Percentiles rank a stretch among this genome's conserved stretches.
These are phyloP conservation scores for Amanita phalloides DNA, from an alignment of 768 basidiomycete species.

Conservation along the genomic window DNA sequence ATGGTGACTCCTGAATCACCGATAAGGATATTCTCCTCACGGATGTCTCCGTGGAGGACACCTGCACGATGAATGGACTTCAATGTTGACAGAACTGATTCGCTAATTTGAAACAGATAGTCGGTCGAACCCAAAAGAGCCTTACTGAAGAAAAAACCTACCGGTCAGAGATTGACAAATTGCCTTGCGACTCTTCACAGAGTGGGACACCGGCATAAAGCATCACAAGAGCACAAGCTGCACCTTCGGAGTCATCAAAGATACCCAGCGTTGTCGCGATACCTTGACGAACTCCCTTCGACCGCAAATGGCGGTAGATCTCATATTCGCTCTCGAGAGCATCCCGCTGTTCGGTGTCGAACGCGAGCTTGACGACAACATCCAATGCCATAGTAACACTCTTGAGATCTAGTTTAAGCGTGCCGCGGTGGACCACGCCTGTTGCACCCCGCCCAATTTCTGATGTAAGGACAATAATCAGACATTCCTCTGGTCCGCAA, in stretches of 20 bases:
- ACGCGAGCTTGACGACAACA: constrained; percentile 11
- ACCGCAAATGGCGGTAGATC: constrained; percentile 9
- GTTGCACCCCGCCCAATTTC: constrained; percentile 13
- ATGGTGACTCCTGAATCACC: constrained; percentile 10
- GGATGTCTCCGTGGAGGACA: constrained; percentile 13
- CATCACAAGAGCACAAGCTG: constrained; percentile 10
- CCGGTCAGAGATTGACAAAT: constrained; percentile 8
- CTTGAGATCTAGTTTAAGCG: constrained; percentile 8
- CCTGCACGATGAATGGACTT: constrained; percentile 10
- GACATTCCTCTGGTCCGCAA: constrained; percentile 9
- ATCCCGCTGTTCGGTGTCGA: constrained; percentile 9
- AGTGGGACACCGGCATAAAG: constrained; percentile 7
- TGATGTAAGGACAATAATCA: constrained; percentile 9
- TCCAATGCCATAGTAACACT: constrained; percentile 7
- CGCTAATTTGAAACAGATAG: constrained; percentile 8
- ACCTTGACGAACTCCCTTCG: constrained; percentile 9
- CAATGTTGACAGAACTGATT: constrained; percentile 8
- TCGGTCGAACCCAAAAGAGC: constrained; percentile 2
- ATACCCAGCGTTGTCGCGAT: constrained; percentile 9
- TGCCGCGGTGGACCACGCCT: constrained; percentile 11
- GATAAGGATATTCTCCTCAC: constrained; percentile 10
- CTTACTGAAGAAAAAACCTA: constrained; percentile 5
- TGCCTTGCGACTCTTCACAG: not conserved
- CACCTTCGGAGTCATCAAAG: constrained; percentile 11
- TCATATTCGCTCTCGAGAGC: constrained; percentile 11